Percentiles rank a stretch among this genome's conserved stretches.
Conservation (phyloP, 2,329 filamentous ascomycete species). For the Thielaviopsis ethacetica region DNA sequence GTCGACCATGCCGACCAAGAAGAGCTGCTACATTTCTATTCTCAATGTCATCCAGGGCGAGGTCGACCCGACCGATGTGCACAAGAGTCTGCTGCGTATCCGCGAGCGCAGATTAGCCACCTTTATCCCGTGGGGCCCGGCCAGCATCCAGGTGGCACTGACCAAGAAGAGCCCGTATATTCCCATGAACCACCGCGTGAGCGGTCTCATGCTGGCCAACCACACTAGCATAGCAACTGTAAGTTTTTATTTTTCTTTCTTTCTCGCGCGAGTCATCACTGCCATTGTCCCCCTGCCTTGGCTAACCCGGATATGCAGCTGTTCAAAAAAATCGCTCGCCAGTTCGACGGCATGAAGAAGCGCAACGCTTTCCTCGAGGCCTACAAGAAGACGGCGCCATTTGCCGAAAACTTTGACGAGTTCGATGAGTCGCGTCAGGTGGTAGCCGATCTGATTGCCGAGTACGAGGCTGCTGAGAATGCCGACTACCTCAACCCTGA, state of each 20-base stretch:
- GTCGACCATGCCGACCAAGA: conserved; percentile 84
- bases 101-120: conserved; percentile 84
- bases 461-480: conserved; percentile 91
- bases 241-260: not conserved
- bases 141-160: conserved; percentile 90
- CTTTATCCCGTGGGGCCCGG: conserved; percentile 97
- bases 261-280: not conserved
- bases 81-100: conserved; percentile 94
- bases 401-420: conserved; percentile 78
- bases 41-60: conserved; percentile 98
- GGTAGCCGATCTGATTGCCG: conserved; percentile 74
- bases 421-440: conserved; percentile 92
- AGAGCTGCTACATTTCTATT: conserved; percentile 97
- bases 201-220: conserved; percentile 92
- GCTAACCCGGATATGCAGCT: conserved; percentile 31
- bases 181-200: conserved; percentile 83
- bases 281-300: too few species aligned
- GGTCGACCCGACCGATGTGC: conserved; percentile 92
- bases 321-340: conserved; percentile 82
- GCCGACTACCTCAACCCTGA: conserved; percentile 77
- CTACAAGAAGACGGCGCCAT: conserved; percentile 91
- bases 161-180: conserved; percentile 96
- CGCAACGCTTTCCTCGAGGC: conserved; percentile 91
- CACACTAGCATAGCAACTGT: conserved; percentile 89
- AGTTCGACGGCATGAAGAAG: conserved; percentile 89